These are phyloP conservation scores for Neocatenulostroma microsporum DNA, from an alignment of 2,329 filamentous ascomycete genomes.

Conservation along the genomic window DNA sequence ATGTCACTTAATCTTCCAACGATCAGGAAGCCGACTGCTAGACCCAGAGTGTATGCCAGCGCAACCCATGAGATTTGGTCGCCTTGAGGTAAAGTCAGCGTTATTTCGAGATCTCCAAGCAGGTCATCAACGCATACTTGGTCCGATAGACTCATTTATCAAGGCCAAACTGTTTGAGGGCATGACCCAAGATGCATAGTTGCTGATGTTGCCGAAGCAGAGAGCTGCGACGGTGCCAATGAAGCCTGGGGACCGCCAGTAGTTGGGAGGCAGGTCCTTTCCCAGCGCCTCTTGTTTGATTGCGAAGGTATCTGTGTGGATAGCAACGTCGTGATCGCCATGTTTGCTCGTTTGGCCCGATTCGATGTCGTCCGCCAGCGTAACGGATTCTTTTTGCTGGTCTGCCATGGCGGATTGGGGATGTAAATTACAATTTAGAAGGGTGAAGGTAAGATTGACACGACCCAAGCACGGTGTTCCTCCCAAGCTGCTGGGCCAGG, in stretches of 20 bases:
- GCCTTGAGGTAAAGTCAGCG: neutral
- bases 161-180: constrained; percentile 3
- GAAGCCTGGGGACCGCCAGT: constrained; percentile 10
- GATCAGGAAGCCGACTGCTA: constrained; percentile 7
- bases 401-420: no score
- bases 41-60: constrained; percentile 5
- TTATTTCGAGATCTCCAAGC: no score
- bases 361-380: constrained; percentile 1
- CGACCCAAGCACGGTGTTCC: no score
- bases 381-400: constrained; percentile 2
- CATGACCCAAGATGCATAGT: constrained; percentile 7
- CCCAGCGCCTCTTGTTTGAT: constrained; percentile 11
- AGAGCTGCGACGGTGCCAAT: constrained; percentile 10
- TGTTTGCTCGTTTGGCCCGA: constrained; percentile 2
- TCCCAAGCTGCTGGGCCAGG: no score
- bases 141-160: constrained; percentile 4
- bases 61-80: constrained; percentile 5
- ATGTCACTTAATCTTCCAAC: constrained; percentile 9
- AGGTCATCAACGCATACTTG: neutral
- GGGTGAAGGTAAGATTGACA: no score
- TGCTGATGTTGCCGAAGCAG: constrained; percentile 10
- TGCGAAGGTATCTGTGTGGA: constrained; percentile 11
- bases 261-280: constrained; percentile 6
- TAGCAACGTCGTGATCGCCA: constrained; percentile 8
- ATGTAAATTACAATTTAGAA: no score